Percentiles rank a stretch among this genome's conserved stretches.
Conservation (phyloP, 305 asterid species). For the Petunia hybrid region DNA sequence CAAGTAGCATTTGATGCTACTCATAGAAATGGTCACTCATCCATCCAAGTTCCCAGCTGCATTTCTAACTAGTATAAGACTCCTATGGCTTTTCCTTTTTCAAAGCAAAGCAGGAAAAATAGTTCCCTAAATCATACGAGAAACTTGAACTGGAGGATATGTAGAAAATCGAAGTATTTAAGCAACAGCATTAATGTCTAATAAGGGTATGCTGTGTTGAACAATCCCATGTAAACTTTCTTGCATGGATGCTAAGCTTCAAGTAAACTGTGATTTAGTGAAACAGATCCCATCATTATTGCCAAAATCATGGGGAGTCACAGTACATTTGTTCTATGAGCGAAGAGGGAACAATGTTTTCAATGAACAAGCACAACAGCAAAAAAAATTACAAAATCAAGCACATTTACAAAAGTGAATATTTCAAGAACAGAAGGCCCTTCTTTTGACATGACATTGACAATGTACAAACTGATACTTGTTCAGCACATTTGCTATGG, state of each 20-base stretch:
- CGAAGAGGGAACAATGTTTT: background rate
- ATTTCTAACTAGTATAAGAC: too few species aligned
- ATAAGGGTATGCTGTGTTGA: background rate
- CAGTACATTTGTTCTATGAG: background rate
- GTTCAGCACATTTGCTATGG: constrained; percentile 1
- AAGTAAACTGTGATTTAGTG: background rate
- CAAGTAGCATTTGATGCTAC: too few species aligned
- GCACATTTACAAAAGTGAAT: constrained; percentile 24
- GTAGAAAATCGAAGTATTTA: background rate
- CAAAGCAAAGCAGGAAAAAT: too few species aligned
- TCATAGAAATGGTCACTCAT: too few species aligned
- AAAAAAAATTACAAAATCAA: constrained; percentile 2
- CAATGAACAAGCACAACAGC: background rate
- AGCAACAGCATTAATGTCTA: background rate
- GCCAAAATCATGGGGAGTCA: background rate
- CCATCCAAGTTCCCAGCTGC: too few species aligned
- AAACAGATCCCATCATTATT: background rate
- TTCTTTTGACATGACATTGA: constrained; percentile 5
- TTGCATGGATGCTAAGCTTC: background rate
- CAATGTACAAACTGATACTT: constrained; percentile 12
- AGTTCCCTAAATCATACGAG: too few species aligned
- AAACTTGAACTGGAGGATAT: too few species aligned
- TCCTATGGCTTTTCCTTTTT: too few species aligned
- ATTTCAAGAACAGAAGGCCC: background rate
- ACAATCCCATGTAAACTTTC: background rate